Evolutionary conservation across 2,329 filamentous ascomycete species (phyloP).

Genomic region (Cadophora malorum): DNA sequence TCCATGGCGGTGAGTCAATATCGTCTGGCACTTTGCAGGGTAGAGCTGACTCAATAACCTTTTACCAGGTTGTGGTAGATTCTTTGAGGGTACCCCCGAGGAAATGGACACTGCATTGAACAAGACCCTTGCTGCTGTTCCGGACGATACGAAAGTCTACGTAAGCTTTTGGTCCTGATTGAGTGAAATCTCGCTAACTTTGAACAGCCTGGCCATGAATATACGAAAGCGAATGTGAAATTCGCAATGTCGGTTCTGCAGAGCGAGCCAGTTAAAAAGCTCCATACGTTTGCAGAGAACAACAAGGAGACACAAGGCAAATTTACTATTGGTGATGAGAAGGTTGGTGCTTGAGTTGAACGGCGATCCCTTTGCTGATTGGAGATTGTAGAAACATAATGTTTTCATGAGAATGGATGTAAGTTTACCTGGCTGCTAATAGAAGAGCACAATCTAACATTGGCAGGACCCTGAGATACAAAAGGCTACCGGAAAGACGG

Average conservation of each 20-base stretch:
- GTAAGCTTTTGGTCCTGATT: conserved; percentile 56
- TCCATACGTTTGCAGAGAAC: conserved; percentile 76
- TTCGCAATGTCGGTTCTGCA: conserved; percentile 81
- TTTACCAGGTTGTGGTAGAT: conserved; percentile 80
- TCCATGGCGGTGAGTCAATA: conserved; percentile 76
- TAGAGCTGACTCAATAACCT: background rate
- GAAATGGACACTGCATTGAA: conserved; percentile 97
- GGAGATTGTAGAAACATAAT: conserved; percentile 78
- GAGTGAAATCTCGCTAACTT: conserved; percentile 18
- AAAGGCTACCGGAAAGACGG: conserved; percentile 79
- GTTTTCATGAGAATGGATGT: conserved; percentile 92
- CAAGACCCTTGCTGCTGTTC: conserved; percentile 77
- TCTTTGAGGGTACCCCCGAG: conserved; percentile 88
- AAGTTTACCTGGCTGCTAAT: conserved; percentile 46
- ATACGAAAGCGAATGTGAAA: conserved; percentile 95
- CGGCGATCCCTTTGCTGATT: conserved; percentile 23
- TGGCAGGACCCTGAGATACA: conserved; percentile 80
- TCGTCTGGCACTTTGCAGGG: background rate
- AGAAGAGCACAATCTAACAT: conserved; percentile 24
- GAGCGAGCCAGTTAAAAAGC: conserved; percentile 75
- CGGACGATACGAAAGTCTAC: conserved; percentile 91
- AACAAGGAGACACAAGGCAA: conserved; percentile 92
- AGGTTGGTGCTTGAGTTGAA: conserved; percentile 61
- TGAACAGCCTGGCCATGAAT: conserved; percentile 87
- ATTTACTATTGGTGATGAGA: conserved; percentile 97